Evolutionary conservation across 441 rosid genomes (phyloP).

Genomic region (Gossypium laxum): DNA sequence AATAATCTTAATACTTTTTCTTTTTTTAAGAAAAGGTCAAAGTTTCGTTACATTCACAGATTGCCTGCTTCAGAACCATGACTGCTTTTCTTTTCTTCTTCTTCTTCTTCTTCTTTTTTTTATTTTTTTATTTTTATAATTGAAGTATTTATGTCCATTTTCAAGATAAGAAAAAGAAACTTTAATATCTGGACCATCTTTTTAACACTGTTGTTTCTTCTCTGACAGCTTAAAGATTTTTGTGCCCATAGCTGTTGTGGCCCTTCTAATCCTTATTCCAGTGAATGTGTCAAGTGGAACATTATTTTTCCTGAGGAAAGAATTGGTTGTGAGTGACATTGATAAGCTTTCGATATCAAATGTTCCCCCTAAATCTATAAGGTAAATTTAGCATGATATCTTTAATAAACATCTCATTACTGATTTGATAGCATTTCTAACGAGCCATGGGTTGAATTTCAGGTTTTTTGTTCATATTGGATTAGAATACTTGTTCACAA

Average conservation of each 20-base stretch:
- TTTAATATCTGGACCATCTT: not conserved
- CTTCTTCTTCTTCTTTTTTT: no score
- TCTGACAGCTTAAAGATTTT: constrained; percentile 73
- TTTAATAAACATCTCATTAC: not conserved
- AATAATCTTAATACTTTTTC: not conserved
- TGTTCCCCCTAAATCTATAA: constrained; percentile 63
- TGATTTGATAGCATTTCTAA: constrained; percentile 4
- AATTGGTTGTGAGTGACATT: constrained; percentile 70
- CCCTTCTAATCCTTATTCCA: constrained; percentile 72
- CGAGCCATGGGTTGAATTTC: constrained; percentile 22
- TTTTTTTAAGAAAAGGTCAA: not conserved
- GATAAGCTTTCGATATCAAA: constrained; percentile 94
- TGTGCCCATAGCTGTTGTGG: constrained; percentile 60
- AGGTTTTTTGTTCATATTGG: constrained; percentile 92
- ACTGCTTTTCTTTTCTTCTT: not conserved
- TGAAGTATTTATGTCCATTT: not conserved
- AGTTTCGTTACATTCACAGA: not conserved
- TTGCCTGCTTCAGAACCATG: not conserved
- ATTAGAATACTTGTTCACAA: constrained; percentile 68
- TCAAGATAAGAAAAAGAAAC: not conserved
- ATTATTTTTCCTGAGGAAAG: constrained; percentile 65
- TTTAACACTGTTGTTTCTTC: constrained; percentile 4
- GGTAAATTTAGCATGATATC: constrained; percentile 31
- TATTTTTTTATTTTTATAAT: not conserved
- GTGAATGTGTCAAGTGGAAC: constrained; percentile 91